Percentiles rank a stretch among this genome's conserved stretches.
Evolutionary conservation across 768 basidiomycete species (phyloP).

Genomic region (Vararia minispora): DNA sequence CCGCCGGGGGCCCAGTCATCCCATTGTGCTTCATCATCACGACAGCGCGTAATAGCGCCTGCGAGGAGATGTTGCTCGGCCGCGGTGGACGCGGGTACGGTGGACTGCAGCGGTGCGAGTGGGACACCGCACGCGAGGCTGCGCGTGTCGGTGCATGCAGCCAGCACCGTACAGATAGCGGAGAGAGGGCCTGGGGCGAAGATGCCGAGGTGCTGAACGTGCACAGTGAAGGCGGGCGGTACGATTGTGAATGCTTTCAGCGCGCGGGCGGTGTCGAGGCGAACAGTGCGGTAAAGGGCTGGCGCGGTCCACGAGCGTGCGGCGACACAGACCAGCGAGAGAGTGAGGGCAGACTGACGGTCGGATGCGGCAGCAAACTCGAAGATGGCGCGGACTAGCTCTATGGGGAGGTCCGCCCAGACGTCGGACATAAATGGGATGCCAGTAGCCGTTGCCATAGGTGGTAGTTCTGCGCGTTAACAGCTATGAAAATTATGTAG

Average conservation of each 20-base stretch:
- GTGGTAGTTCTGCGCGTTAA: too few species aligned
- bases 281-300: constrained; percentile 26
- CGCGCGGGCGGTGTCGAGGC: constrained; percentile 21
- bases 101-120: constrained; percentile 13
- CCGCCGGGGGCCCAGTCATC: neutral
- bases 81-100: constrained; percentile 1
- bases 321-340: constrained; percentile 26
- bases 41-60: neutral
- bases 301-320: constrained; percentile 24
- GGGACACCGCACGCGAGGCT: constrained; percentile 27
- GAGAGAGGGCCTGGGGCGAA: constrained; percentile 24
- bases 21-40: neutral
- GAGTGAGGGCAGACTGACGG: constrained; percentile 19
- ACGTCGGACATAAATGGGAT: constrained; percentile 9
- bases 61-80: neutral
- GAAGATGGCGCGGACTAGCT: constrained; percentile 26
- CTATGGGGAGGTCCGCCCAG: constrained; percentile 21
- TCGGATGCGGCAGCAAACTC: constrained; percentile 23
- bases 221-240: constrained; percentile 16
- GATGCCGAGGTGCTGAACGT: constrained; percentile 25
- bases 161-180: constrained; percentile 21
- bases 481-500: too few species aligned
- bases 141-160: constrained; percentile 21
- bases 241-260: constrained; percentile 21
- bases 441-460: too few species aligned